Evolutionary conservation across 148 eudicot species (phyloP).

Genomic region (Heliosperma pusillum): DNA sequence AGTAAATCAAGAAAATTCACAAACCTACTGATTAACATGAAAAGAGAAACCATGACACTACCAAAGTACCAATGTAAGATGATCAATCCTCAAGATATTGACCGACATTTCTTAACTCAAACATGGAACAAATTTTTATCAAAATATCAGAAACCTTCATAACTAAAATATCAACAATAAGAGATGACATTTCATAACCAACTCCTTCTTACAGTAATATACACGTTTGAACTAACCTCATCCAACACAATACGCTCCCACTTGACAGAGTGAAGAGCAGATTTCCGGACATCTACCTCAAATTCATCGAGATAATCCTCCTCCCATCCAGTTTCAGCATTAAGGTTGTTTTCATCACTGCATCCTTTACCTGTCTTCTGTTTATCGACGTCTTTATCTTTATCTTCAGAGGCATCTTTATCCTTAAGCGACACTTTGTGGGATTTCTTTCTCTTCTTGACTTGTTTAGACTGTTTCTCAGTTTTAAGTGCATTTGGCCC

Average conservation of each 20-base stretch:
- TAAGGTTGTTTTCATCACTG: slow-evolving; percentile 18
- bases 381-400: slow-evolving; percentile 21
- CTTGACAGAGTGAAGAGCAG: slow-evolving; percentile 68
- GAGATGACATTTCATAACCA: not conserved
- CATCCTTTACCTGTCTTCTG: slow-evolving; percentile 24
- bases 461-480: slow-evolving; percentile 67
- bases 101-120: not conserved
- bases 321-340: slow-evolving; percentile 21
- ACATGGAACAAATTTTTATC: not conserved
- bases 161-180: not conserved
- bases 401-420: slow-evolving; percentile 20
- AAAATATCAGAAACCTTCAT: not conserved
- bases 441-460: slow-evolving; percentile 37
- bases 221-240: slow-evolving; percentile 49
- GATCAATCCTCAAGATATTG: not conserved
- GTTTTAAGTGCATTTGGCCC: slow-evolving; percentile 76
- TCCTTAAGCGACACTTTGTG: slow-evolving; percentile 23
- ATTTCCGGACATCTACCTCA: slow-evolving; percentile 32
- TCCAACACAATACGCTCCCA: slow-evolving; percentile 90
- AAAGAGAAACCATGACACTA: not conserved
- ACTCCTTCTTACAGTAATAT: not conserved
- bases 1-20: not conserved
- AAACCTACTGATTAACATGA: not conserved
- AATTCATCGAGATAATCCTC: slow-evolving; percentile 24
- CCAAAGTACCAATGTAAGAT: too few relatives aligned